Evolutionary conservation across 139 green algal genomes (phyloP).

Genomic region (Chlamydomonas schloesseri): DNA sequence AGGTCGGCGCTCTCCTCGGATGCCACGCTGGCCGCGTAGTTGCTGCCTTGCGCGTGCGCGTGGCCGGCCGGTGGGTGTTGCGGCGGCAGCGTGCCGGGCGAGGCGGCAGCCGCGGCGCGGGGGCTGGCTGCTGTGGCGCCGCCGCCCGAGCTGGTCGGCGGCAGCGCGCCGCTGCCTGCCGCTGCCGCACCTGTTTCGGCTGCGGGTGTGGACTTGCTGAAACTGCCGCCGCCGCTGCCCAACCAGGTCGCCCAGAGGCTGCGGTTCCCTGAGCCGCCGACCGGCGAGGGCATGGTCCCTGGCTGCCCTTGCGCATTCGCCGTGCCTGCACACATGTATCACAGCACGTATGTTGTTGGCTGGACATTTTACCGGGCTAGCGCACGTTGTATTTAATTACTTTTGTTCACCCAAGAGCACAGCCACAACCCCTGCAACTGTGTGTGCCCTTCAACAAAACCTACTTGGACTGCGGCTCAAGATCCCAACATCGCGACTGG

Average conservation of each 20-base stretch:
- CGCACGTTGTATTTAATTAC: too few species aligned
- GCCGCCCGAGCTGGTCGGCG: background rate
- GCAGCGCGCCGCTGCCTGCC: background rate
- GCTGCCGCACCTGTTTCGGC: background rate
- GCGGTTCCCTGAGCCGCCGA: background rate
- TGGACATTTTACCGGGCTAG: too few species aligned
- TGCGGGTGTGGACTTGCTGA: conserved; percentile 1
- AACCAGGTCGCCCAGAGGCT: conserved; percentile 11
- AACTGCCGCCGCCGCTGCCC: background rate
- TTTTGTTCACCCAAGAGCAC: too few species aligned
- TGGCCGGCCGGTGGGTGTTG: too few species aligned
- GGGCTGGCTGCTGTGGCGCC: background rate
- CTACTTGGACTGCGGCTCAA: conserved; percentile 14
- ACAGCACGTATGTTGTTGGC: too few species aligned
- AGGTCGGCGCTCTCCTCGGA: conserved; percentile 11
- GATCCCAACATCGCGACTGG: background rate
- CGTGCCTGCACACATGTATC: background rate
- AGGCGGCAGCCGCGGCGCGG: background rate
- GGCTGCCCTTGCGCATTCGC: background rate
- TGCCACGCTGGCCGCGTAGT: background rate
- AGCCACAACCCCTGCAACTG: too few species aligned
- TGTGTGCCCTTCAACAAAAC: too few species aligned
- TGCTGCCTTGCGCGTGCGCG: too few species aligned
- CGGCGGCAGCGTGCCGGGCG: too few species aligned
- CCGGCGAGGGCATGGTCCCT: too few species aligned